These are phyloP conservation scores for Xylaria sp. DNA, from an alignment of 2,329 filamentous ascomycete genomes.

Conservation along the genomic window DNA sequence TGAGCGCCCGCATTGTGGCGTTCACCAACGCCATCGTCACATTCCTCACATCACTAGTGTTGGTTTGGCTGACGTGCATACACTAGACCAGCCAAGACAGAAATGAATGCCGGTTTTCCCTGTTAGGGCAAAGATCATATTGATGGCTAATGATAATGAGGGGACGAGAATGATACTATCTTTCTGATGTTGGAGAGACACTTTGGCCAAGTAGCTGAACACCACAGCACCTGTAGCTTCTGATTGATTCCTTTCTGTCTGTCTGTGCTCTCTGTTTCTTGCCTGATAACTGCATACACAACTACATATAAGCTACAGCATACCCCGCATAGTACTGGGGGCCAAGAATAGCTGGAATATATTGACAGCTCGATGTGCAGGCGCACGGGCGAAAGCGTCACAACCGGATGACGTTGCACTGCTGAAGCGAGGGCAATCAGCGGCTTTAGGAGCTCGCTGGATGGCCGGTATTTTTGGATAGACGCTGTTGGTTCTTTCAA, in stretches of 20 bases:
- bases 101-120: constrained; percentile 19
- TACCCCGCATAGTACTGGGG: constrained; percentile 30
- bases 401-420: constrained; percentile 32
- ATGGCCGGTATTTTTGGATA: constrained; percentile 40
- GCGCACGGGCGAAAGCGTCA: constrained; percentile 21
- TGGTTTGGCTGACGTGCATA: constrained; percentile 29
- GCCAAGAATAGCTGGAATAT: constrained; percentile 25
- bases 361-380: constrained; percentile 10
- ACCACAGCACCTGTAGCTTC: not conserved
- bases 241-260: not conserved
- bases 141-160: not conserved
- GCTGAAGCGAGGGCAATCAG: constrained; percentile 39
- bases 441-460: constrained; percentile 36
- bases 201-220: constrained; percentile 1
- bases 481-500: constrained; percentile 19
- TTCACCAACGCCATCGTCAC: constrained; percentile 6
- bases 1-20: constrained; percentile 29
- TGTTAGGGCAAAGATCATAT: constrained; percentile 24
- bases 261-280: constrained; percentile 6
- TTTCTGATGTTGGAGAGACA: not conserved
- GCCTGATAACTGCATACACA: not conserved
- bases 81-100: constrained; percentile 20
- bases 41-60: not conserved
- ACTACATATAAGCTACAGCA: not conserved
- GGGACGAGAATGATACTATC: not conserved